A percentile compares a stretch with the other conserved stretches of the same genome.
Evolutionary conservation across 1,284 basidiomycete genomes (phyloP).

Genomic region (Leccinum solheimii): DNA sequence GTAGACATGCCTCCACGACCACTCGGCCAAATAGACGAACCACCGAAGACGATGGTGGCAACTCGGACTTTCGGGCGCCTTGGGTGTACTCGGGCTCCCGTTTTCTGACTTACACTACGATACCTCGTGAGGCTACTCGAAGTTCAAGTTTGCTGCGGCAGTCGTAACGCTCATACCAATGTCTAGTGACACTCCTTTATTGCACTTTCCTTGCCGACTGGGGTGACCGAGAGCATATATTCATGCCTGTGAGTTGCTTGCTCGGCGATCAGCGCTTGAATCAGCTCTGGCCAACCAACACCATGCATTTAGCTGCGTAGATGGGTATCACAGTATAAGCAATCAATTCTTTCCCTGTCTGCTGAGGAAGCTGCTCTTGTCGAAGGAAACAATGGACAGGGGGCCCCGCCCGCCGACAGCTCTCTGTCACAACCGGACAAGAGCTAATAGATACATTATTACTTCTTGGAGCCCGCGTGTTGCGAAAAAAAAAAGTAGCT

Average conservation of each 20-base stretch:
- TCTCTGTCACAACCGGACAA: constrained; percentile 6
- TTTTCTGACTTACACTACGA: constrained; percentile 47
- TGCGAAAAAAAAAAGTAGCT: not conserved
- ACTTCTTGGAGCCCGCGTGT: too few species aligned
- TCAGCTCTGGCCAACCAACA: constrained; percentile 1
- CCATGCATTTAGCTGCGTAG: constrained; percentile 40
- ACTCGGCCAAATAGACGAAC: constrained; percentile 8
- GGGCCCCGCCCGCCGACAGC: not conserved
- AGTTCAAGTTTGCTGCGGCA: not conserved
- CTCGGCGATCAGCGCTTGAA: not conserved
- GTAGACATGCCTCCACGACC: constrained; percentile 22
- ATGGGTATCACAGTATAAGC: constrained; percentile 45
- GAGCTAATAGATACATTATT: not conserved
- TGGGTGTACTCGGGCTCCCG: constrained; percentile 54
- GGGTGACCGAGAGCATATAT: constrained; percentile 68
- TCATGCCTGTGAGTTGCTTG: constrained; percentile 55
- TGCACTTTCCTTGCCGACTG: constrained; percentile 65
- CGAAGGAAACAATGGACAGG: constrained; percentile 10
- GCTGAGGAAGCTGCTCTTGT: constrained; percentile 43
- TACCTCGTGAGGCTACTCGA: constrained; percentile 44
- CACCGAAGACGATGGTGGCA: constrained; percentile 18
- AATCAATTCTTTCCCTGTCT: constrained; percentile 50
- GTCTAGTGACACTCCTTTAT: constrained; percentile 52
- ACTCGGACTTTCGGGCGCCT: constrained; percentile 50
- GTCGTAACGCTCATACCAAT: not conserved